Evolutionary conservation across 192 early-diverging fungal species (phyloP), one percentile per base, ranked within the genome.

Genomic region (Blastocladiella britannica): DNA sequence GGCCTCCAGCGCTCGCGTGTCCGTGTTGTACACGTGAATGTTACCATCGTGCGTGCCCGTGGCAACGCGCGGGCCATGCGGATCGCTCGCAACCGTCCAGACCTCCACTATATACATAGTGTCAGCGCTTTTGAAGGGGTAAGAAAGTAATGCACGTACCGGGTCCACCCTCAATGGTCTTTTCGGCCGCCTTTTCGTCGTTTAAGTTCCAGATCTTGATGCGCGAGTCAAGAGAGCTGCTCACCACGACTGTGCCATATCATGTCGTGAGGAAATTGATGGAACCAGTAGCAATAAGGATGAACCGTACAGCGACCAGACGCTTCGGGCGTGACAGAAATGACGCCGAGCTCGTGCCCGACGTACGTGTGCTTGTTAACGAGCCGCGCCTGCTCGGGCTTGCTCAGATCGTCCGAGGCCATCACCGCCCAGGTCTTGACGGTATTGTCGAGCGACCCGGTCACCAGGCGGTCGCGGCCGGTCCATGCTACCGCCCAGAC

Each of bases 401-500:
- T 2, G 15, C 15, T 20, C 15, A 5, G 1, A 37, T 2, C 31
- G 31, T n/a, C n/a, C 31, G 31, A 37, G 1, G 7, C 2, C 29
- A n/a, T 20, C 23, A 27, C 74, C 26, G 68, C 84, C 86, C 88
- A 91, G 62, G 82, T 68, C 63, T 84, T 87, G 58, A 89, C 73
- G 12, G 81, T 80, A 43, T 80, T 78, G 56, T 91, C 88, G 6
- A 82, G 74, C 28, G 84, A 85, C 15, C 84, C 85, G 28, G 88
- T 83, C 22, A 91, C 81, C 43, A 71, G 60, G 62, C 84, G 75
- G 7, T 76, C 71, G 51, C 73, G 64, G 28, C 68, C 70, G 24
- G 79, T 73, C 86, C 88, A 91, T n/a, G 78, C 75, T 5, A 84
- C 82, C 52, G 74, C 63, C 88, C 88, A 91, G 58, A 91, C 84